A percentile compares a stretch with the other conserved stretches of the same genome.
phyloP scores from a whole-genome alignment of 2,329 filamentous ascomycete genomes.

The Arachnomyces sp. region DNA sequence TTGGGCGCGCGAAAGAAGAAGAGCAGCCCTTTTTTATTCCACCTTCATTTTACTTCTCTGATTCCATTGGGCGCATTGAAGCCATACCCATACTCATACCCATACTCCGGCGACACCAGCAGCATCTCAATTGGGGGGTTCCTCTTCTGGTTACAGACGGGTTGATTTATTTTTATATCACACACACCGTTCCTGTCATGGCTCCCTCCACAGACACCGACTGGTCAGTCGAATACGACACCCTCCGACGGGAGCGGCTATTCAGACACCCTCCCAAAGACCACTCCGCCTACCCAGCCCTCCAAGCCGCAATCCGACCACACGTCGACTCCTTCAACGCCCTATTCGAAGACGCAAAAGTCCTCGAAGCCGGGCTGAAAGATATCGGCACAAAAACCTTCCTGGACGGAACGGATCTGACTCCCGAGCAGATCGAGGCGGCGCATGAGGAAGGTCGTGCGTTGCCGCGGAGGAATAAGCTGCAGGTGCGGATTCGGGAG shows the following conservation, averaged over 20 bases:
- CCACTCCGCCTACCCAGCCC: slow-evolving; percentile 75
- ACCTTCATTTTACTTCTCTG: no score
- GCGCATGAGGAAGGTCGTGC: slow-evolving; percentile 46
- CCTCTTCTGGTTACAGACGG: no score
- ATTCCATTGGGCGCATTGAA: no score
- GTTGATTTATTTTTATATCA: slow-evolving; percentile 12
- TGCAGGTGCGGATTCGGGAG: slow-evolving; percentile 72
- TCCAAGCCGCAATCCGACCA: slow-evolving; percentile 78
- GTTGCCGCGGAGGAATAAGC: slow-evolving; percentile 57
- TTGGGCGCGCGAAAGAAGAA: no score
- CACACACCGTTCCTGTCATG: slow-evolving; percentile 38
- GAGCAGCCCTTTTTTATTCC: no score
- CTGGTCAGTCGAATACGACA: slow-evolving; percentile 84
- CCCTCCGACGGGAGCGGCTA: slow-evolving; percentile 74
- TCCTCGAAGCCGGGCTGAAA: slow-evolving; percentile 65
- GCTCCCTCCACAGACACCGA: slow-evolving; percentile 54
- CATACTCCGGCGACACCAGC: no score
- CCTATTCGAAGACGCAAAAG: slow-evolving; percentile 66
- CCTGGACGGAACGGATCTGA: slow-evolving; percentile 64
- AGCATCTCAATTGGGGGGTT: slow-evolving; percentile 2
- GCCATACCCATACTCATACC: no score
- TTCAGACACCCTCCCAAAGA: slow-evolving; percentile 85
- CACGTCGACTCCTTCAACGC: slow-evolving; percentile 96
- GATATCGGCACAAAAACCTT: slow-evolving; percentile 89
- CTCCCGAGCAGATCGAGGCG: slow-evolving; percentile 28